These are phyloP conservation scores for Myxozyma kluyveri DNA, from an alignment of 805 yeast genomes.

Conservation along the genomic window DNA sequence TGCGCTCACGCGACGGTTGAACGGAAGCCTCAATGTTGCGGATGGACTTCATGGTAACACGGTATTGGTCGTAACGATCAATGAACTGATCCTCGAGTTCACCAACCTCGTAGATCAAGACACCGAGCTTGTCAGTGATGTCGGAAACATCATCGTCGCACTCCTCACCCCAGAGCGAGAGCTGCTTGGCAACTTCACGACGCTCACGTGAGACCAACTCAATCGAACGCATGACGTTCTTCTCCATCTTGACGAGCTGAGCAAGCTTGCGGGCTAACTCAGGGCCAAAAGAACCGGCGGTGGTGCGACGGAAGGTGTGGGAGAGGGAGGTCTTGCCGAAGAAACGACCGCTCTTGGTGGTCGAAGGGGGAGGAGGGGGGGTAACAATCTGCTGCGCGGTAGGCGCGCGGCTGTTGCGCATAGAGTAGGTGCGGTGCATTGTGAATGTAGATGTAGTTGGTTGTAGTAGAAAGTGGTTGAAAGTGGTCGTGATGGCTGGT, in stretches of 20 bases:
- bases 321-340: slow-evolving; percentile 54
- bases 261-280: slow-evolving; percentile 90
- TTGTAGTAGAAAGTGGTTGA: not conserved
- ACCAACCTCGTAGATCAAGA: slow-evolving; percentile 90
- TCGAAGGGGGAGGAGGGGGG: slow-evolving; percentile 93
- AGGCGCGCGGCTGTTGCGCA: slow-evolving; percentile 93
- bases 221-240: slow-evolving; percentile 88
- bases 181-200: slow-evolving; percentile 93
- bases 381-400: slow-evolving; percentile 92
- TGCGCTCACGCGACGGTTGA: slow-evolving; percentile 97
- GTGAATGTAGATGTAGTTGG: not conserved
- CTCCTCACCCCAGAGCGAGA: slow-evolving; percentile 96
- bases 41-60: slow-evolving; percentile 89
- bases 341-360: slow-evolving; percentile 79
- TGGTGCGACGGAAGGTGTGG: slow-evolving; percentile 32
- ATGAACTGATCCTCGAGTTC: slow-evolving; percentile 97
- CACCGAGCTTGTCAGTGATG: slow-evolving; percentile 96
- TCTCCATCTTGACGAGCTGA: slow-evolving; percentile 91
- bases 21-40: slow-evolving; percentile 97
- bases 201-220: slow-evolving; percentile 93
- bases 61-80: slow-evolving; percentile 97
- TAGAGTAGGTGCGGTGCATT: slow-evolving; percentile 98
- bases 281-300: slow-evolving; percentile 85
- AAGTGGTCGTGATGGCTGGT: not conserved
- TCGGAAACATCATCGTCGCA: slow-evolving; percentile 97